Conservation (phyloP, 1,284 basidiomycete genomes). For the Apiotrichum montevideense region DNA sequence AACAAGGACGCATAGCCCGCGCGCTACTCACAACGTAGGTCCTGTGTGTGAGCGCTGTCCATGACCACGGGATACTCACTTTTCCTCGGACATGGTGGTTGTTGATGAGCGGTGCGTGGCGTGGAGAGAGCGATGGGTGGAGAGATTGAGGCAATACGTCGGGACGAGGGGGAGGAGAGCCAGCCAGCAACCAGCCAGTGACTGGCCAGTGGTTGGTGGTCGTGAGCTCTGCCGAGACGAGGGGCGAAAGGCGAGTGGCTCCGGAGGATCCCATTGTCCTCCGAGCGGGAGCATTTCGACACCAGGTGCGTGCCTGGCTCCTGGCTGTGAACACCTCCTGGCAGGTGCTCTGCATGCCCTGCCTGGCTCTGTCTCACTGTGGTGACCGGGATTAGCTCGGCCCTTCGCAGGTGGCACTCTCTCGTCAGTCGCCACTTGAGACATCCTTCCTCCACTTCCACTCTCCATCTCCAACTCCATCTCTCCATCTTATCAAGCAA, state of each 20-base stretch:
- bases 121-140: neutral
- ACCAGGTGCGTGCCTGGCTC: neutral
- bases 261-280: too few species aligned
- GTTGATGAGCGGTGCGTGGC: constrained; percentile 4
- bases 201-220: neutral
- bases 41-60: constrained; percentile 17
- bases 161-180: neutral
- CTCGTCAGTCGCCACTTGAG: neutral
- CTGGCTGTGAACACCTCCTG: too few species aligned
- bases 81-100: constrained; percentile 38
- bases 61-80: constrained; percentile 25
- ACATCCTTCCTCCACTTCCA: neutral
- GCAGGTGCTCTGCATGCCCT: too few species aligned
- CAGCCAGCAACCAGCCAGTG: neutral
- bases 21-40: constrained; percentile 42
- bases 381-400: neutral
- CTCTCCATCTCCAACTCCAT: neutral
- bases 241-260: neutral
- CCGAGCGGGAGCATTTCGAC: neutral
- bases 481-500: neutral
- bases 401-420: neutral
- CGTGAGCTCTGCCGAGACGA: neutral
- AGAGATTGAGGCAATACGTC: neutral
- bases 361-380: too few species aligned
- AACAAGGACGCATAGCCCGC: neutral